Conservation (phyloP, 306 rosid species). For the Corylus avellana region DNA sequence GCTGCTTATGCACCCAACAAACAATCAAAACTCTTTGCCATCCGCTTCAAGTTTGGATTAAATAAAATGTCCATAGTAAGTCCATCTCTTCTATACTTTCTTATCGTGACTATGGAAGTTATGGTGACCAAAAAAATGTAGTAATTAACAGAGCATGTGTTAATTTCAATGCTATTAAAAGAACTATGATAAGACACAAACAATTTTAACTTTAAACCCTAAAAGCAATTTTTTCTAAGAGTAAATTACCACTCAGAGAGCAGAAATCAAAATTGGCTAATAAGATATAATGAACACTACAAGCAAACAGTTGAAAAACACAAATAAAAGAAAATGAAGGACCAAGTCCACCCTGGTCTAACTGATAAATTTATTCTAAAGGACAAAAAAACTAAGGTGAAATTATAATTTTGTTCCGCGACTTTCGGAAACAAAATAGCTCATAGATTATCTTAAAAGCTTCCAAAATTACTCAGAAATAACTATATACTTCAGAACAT, state of each 20-base stretch:
- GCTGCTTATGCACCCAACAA: too few relatives aligned
- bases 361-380: background rate
- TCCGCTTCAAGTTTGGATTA: too few relatives aligned
- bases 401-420: background rate
- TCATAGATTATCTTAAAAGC: background rate
- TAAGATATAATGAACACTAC: background rate
- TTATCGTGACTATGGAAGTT: too few relatives aligned
- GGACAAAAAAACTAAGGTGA: background rate
- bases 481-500: background rate
- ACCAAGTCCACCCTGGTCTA: background rate
- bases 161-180: background rate
- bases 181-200: background rate
- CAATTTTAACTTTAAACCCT: background rate
- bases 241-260: background rate
- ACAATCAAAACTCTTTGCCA: too few relatives aligned
- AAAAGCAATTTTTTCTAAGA: background rate
- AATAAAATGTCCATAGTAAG: too few relatives aligned
- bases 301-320: background rate
- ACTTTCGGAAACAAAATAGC: background rate
- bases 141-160: background rate
- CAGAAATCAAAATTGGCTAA: conserved; percentile 1
- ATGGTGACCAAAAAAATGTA: background rate
- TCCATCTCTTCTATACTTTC: too few relatives aligned
- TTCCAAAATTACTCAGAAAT: background rate
- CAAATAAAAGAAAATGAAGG: background rate